Base-by-base conservation (phyloP, 1,284 basidiomycete species). In the Ceratobasidium sp. region DNA sequence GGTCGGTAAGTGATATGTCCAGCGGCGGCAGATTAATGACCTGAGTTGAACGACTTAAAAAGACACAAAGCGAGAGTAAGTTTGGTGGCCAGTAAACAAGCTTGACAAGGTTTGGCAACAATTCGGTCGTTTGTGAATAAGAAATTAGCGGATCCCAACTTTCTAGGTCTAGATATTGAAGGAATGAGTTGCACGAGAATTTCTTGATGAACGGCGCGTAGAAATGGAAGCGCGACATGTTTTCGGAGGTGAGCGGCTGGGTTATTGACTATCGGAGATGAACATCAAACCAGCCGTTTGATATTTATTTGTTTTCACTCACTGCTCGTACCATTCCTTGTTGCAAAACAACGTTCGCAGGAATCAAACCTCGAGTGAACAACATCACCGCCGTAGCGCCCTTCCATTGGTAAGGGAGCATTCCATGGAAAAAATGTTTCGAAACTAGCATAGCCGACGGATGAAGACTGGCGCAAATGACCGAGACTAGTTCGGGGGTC, bases 361-460 rank as follows among this genome's bases (percentile, higher is more conserved):
- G 58, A 20, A 61, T 37, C 33, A 61, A 37, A 20, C 58, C 20
- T n/a, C 58, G 58, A 5, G 33, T 23, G 17, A 61, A 11, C 13
- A 61, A n/a, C 5, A 6, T 20, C 17, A 3, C n/a, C 8, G 23
- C 17, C 6, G 33, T n/a, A 39, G 31, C 58, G 23, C 33, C 11
- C 58, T 39, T 28, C 58, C 58, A 61, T 3, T n/a, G 35, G n/a
- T 37, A n/a, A 2, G 58, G 33, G 7, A 61, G 13, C 13, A 35
- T 61, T 15, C 58, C 58, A 39, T 61, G 35, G 58, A 61, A 61
- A n/a, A 61, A 61, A 23, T 61, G n/a, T 23, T 7, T 61, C 23
- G 58, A 61, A 23, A 61, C 20, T 7, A 61, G 58, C 58, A 37
- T 37, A 39, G 4, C 4, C 7, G 11, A 17, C 8, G 8, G 35